Evolutionary conservation across 169 alveolate species (phyloP), one percentile per base, ranked within the genome.

Genomic region (Eimeria zaria): DNA sequence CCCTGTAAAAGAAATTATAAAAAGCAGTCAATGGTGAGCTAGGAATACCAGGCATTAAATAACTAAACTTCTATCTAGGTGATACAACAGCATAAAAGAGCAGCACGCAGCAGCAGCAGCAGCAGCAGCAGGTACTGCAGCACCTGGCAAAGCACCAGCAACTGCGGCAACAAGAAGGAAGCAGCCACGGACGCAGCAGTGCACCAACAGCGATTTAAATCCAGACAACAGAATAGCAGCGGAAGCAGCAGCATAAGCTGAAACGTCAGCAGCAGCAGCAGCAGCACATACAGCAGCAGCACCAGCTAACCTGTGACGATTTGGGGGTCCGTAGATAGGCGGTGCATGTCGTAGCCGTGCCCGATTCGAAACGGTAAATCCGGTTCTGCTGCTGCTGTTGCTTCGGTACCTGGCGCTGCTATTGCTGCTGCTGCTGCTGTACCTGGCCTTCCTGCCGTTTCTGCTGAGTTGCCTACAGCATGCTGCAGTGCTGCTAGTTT

Each of bases 341-440:
- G 58, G 96, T 97, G 98, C 83, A 97, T 96, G 95, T 97, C 98
- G 33, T 97, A 97, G 27, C 98, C 98, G 55, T 97, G 98, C 39
- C 98, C 98, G 41, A 91, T 78, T 60, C 97, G 73, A 46, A 87
- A 58, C 53, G 76, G 48, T 24, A 62, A 41, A 4, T 16, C 46
- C 36, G 81, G 87, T 36, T 69, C 95, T 46, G 95, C 62, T 20
- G 64, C 80, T 62, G 89, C 89, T 24, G 88, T 44, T 46, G 74
- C 74, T 71, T 76, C 55, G 20, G 27, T 20, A 9, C 53, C 84
- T 5, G 88, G 24, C 39, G 87, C 48, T 22, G 89, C 74, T 36
- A 51, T 41, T 39, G 89, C 71, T 44, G 74, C 89, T 67, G 74
- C 58, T 44, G 78, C 2, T 33, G 69, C 58, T 22, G 12, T 44